These are phyloP conservation scores for Stemphylium beticola DNA, from an alignment of 2,329 filamentous ascomycete species.

Conservation along the genomic window DNA sequence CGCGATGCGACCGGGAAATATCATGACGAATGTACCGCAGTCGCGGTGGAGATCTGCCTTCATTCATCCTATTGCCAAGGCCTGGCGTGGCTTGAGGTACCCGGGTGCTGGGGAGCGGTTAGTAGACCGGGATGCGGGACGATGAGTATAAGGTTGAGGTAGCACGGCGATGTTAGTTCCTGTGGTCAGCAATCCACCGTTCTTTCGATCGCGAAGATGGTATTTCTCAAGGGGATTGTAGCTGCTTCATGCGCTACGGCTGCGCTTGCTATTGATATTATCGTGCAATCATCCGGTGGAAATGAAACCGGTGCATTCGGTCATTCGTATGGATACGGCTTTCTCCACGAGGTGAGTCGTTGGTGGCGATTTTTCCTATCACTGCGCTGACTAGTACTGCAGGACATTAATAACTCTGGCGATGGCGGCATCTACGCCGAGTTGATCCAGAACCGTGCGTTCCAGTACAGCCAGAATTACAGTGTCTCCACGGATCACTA, in stretches of 20 bases:
- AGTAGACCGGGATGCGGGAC: background rate
- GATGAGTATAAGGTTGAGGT: conserved; percentile 10
- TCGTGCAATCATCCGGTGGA: conserved; percentile 35
- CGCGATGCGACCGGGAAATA: conserved; percentile 9
- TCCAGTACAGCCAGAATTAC: conserved; percentile 58
- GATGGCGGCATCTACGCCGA: conserved; percentile 78
- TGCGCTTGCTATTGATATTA: conserved; percentile 31
- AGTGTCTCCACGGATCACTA: conserved; percentile 37
- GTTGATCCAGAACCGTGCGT: conserved; percentile 72
- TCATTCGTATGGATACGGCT: conserved; percentile 38
- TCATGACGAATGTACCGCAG: conserved; percentile 13
- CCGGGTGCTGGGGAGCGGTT: conserved; percentile 2
- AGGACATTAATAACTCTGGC: conserved; percentile 68
- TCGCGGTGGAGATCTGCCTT: conserved; percentile 10
- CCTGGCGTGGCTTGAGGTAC: conserved; percentile 6
- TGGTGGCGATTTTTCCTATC: too few species aligned
- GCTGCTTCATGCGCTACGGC: conserved; percentile 31
- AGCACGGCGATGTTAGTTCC: background rate
- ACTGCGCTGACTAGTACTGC: background rate
- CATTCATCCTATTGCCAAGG: conserved; percentile 15
- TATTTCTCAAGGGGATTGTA: conserved; percentile 25
- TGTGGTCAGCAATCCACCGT: conserved; percentile 10
- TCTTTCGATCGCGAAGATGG: conserved; percentile 27
- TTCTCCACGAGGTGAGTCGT: conserved; percentile 36
- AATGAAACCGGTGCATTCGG: conserved; percentile 40